Evolutionary conservation across 2,329 filamentous ascomycete species (phyloP).

Genomic region (Graphium sp.): DNA sequence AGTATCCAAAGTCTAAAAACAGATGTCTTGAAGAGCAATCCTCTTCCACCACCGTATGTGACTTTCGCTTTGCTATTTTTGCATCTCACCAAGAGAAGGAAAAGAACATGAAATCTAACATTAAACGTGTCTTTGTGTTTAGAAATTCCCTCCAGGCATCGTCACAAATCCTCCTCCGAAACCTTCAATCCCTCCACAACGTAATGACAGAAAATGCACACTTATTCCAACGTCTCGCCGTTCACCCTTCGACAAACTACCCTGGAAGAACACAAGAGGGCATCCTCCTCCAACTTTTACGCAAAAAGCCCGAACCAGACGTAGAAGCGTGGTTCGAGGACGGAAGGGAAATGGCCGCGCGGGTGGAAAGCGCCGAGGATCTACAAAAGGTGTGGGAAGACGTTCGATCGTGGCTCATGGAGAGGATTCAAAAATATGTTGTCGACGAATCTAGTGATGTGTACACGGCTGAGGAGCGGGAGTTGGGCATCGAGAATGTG

Average conservation of each 20-base stretch:
- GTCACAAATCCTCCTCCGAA: slow-evolving; percentile 52
- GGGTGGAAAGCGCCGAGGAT: slow-evolving; percentile 10
- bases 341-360: slow-evolving; percentile 31
- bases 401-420: slow-evolving; percentile 21
- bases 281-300: slow-evolving; percentile 52
- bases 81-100: too few species aligned
- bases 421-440: slow-evolving; percentile 22
- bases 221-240: slow-evolving; percentile 52
- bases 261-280: slow-evolving; percentile 51
- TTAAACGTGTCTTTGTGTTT: slow-evolving; percentile 1
- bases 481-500: slow-evolving; percentile 48
- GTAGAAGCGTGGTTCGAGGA: slow-evolving; percentile 58
- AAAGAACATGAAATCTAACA: slow-evolving; percentile 1
- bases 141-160: slow-evolving; percentile 60
- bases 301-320: slow-evolving; percentile 69
- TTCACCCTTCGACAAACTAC: slow-evolving; percentile 62
- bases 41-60: slow-evolving; percentile 48
- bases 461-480: slow-evolving; percentile 57
- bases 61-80: neutral
- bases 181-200: slow-evolving; percentile 49
- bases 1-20: slow-evolving; percentile 48
- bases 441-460: slow-evolving; percentile 34
- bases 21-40: slow-evolving; percentile 43
- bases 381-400: slow-evolving; percentile 35
- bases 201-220: slow-evolving; percentile 48